These are phyloP conservation scores for Eucalyptus pauciflora DNA, from an alignment of 345 rosid species.

Conservation along the genomic window DNA sequence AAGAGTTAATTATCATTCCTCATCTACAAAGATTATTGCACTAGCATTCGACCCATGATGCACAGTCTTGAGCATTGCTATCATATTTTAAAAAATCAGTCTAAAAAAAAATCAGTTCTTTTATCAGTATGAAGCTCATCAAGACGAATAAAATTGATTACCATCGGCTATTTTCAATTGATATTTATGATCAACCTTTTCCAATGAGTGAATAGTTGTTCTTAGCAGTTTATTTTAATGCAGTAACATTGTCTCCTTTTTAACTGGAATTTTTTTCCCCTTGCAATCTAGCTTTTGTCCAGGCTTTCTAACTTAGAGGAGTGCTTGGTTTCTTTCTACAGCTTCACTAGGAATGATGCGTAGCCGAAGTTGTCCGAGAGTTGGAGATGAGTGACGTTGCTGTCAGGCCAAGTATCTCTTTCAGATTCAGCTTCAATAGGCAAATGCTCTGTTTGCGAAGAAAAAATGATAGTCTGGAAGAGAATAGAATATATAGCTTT, in stretches of 20 bases:
- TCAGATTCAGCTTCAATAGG: neutral
- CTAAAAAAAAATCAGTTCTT: neutral
- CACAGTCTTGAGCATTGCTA: neutral
- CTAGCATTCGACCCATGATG: neutral
- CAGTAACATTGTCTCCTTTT: neutral
- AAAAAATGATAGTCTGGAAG: no score
- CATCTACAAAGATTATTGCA: neutral
- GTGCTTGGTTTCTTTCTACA: no score
- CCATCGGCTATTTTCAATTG: neutral
- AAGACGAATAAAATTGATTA: neutral
- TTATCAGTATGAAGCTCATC: no score
- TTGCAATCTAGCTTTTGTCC: neutral
- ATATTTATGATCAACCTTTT: neutral
- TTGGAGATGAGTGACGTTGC: neutral
- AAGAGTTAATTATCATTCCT: neutral
- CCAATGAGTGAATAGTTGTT: rapidly evolving
- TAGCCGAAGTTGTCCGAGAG: no score
- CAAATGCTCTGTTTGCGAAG: neutral
- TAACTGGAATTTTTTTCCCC: neutral
- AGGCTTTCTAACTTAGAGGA: no score
- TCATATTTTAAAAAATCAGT: neutral
- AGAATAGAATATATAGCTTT: no score
- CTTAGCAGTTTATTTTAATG: neutral
- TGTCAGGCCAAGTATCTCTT: neutral
- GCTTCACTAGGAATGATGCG: no score